Conservation (phyloP, 257 asterid genomes). For the Solanum bulbocastanum region DNA sequence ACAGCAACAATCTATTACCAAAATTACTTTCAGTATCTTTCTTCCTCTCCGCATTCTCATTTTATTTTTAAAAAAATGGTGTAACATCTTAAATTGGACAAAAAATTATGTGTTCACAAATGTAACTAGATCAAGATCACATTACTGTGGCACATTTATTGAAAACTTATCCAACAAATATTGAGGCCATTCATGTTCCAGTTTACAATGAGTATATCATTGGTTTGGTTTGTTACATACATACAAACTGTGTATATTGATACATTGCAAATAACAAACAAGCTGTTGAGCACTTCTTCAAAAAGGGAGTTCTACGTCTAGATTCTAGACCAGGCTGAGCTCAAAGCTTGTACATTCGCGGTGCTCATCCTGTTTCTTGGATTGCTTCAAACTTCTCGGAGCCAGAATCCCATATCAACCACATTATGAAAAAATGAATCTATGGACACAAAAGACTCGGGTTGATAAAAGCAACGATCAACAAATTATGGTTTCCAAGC, state of each 20-base stretch:
- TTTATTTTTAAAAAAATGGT: neutral
- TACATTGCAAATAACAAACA: neutral
- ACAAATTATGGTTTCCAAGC: conserved; percentile 66
- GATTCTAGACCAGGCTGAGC: neutral
- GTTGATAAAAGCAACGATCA: neutral
- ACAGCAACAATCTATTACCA: too few relatives aligned
- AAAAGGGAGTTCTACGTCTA: neutral
- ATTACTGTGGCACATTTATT: neutral
- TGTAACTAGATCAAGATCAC: neutral
- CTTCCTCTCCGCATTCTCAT: neutral
- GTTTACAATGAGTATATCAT: conserved; percentile 17
- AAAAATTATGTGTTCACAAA: neutral
- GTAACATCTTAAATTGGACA: neutral
- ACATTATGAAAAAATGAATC: conserved; percentile 14
- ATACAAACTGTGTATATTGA: conserved; percentile 10
- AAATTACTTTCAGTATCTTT: too few relatives aligned
- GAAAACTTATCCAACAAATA: neutral
- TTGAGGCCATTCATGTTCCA: neutral
- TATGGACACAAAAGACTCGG: neutral
- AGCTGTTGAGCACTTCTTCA: neutral
- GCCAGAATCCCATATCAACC: neutral
- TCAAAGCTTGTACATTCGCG: neutral
- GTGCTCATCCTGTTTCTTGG: neutral
- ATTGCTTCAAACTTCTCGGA: neutral
- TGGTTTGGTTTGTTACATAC: neutral